Percentiles rank a stretch among this genome's conserved stretches.
phyloP scores from a whole-genome alignment of 148 eudicot species.

The Fagopyrum esculentum region DNA sequence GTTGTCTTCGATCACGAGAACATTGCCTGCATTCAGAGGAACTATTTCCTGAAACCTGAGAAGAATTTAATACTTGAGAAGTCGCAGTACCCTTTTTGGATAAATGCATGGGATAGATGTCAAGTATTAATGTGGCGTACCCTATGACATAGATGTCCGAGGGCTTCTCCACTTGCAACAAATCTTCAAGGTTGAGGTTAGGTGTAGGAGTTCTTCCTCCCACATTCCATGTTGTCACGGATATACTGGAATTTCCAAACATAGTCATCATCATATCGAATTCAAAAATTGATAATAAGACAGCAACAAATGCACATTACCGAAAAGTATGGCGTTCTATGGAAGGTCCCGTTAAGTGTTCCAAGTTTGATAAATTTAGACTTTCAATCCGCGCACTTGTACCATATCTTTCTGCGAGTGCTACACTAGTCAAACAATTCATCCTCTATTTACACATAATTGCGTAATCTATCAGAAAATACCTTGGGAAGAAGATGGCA shows the following conservation, averaged over 20 bases:
- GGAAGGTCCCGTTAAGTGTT: conserved; percentile 37
- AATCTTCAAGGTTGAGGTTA: conserved; percentile 58
- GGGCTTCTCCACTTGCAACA: conserved; percentile 66
- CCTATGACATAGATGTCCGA: conserved; percentile 83
- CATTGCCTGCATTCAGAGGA: conserved; percentile 83
- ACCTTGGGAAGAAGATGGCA: neutral
- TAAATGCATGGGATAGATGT: too few relatives aligned
- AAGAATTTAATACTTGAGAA: neutral
- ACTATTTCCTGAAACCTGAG: conserved; percentile 94
- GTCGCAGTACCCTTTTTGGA: too few relatives aligned
- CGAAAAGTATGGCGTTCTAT: conserved; percentile 44
- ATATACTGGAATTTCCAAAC: conserved; percentile 33
- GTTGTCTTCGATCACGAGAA: conserved; percentile 66
- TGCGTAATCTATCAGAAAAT: too few relatives aligned
- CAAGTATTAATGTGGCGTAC: conserved; percentile 20
- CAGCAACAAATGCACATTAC: conserved; percentile 23
- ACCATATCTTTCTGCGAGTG: conserved; percentile 49
- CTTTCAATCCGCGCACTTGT: conserved; percentile 43
- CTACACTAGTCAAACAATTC: neutral
- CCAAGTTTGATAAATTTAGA: conserved; percentile 56
- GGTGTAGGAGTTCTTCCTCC: conserved; percentile 70
- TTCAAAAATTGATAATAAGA: neutral
- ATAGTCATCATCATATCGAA: neutral
- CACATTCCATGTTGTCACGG: conserved; percentile 88
- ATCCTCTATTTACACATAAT: too few relatives aligned